Evolutionary conservation across 1,284 basidiomycete species (phyloP).

Genomic region (Ganoderma lucidum): DNA sequence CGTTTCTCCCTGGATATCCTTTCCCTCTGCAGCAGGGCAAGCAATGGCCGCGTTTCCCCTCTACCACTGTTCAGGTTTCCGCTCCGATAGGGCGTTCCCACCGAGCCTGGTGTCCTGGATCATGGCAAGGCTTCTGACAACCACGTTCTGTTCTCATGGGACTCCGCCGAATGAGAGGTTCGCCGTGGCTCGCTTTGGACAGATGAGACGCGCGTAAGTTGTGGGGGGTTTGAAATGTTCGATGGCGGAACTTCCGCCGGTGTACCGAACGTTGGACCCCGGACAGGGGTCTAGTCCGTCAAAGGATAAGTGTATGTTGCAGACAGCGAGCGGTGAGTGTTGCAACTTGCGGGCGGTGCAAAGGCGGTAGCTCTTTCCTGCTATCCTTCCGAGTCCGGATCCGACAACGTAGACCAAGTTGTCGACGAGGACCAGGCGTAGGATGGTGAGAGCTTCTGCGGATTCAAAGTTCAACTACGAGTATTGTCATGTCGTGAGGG

Average conservation of each 20-base stretch:
- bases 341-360: not conserved
- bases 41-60: not conserved
- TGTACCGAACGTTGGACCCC: not conserved
- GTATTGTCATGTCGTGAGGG: not conserved
- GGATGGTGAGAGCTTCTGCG: not conserved
- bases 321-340: not conserved
- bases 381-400: not conserved
- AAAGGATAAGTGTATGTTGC: not conserved
- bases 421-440: not conserved
- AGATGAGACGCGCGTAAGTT: not conserved
- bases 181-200: not conserved
- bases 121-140: not conserved
- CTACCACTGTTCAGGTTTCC: not conserved
- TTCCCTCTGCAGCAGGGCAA: not conserved
- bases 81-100: not conserved
- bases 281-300: not conserved
- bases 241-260: constrained; percentile 1
- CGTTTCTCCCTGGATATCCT: not conserved
- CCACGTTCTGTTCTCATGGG: not conserved
- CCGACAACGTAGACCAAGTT: too few species aligned
- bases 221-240: not conserved
- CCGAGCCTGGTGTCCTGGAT: not conserved
- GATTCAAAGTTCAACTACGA: not conserved
- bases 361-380: not conserved
- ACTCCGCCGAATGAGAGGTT: not conserved